These are phyloP conservation scores for Alternaria brassicae DNA, from an alignment of 2,329 filamentous ascomycete genomes.

Conservation along the genomic window DNA sequence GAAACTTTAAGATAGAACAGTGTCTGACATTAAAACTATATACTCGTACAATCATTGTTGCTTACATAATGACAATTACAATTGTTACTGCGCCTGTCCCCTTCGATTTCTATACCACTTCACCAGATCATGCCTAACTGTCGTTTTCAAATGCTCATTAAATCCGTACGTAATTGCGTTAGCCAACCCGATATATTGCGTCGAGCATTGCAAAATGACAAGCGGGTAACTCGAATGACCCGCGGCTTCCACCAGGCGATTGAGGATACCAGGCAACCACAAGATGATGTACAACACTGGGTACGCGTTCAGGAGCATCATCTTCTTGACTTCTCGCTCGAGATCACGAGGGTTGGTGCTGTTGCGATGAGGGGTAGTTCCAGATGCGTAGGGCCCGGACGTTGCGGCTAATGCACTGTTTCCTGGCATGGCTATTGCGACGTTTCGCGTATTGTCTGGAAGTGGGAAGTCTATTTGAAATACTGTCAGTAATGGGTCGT, in stretches of 20 bases:
- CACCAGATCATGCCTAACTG: neutral
- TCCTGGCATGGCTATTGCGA: neutral
- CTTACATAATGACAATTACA: neutral
- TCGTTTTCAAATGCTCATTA: constrained; percentile 23
- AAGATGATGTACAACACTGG: constrained; percentile 45
- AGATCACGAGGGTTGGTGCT: neutral
- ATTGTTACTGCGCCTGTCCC: neutral
- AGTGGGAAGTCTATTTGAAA: neutral
- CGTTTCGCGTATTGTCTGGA: neutral
- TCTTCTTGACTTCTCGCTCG: constrained; percentile 33
- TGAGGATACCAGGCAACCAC: constrained; percentile 44
- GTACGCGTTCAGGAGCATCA: constrained; percentile 46
- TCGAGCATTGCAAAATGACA: constrained; percentile 23
- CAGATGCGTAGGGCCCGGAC: neutral
- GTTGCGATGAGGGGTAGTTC: neutral
- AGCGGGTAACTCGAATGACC: constrained; percentile 16
- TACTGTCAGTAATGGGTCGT: neutral
- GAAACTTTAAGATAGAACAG: neutral
- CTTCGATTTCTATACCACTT: neutral
- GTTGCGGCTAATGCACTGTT: neutral
- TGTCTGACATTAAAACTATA: neutral
- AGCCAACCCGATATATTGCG: constrained; percentile 31
- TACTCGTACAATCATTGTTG: neutral
- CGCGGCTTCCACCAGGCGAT: constrained; percentile 27
- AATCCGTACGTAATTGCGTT: constrained; percentile 30